Base-by-base conservation (phyloP, 805 yeast genomes). In the Myxozyma udenii region DNA sequence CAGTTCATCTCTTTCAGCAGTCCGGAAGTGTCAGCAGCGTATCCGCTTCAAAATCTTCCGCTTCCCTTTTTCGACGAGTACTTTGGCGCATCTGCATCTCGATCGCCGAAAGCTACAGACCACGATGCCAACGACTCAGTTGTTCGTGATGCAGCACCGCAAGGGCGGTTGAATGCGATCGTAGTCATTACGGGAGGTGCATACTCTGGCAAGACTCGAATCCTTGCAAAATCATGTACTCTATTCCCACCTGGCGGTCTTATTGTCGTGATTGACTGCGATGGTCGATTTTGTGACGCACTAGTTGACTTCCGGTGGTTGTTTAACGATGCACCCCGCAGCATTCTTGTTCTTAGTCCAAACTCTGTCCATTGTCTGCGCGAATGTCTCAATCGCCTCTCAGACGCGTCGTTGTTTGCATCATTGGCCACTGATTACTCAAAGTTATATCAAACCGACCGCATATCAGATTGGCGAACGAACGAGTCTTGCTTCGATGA, bases 251-350 rank as follows among this genome's bases (percentile, higher is more conserved):
- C 11, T 24, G 25, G 12, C 1, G 51, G 49, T 6, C 19, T 36
- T 19, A 38, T 39, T 5, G 48, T 51, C n/a, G 37, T 57, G 11
- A 22, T 57, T 22, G 61, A 57, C 50, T 45, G 55, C 9, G 60
- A 55, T 30, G 52, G 51, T n/a, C 50, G 54, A 23, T 30, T 51
- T 30, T 48, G 16, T 6, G 32, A 33, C 11, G 36, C 14, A 28
- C 14, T 28, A 14, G 33, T 9, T 28, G 9, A 9, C 33, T 28
- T 14, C 14, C 33, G 12, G 33, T 28, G 9, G 33, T 9, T 28
- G 33, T 28, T 28, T 28, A 28, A 14, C 14, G 33, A 28, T 28
- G 12, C 33, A 14, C 14, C 33, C 12, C 33, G 14, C 14, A 28
- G 12, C 33, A 9, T 28, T 9, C 33, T 28, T 28, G 33, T 28